A percentile compares a stretch with the other conserved stretches of the same genome.
phyloP scores from a whole-genome alignment of 2,329 filamentous ascomycete species.

The Cordyceps cateniannulata region DNA sequence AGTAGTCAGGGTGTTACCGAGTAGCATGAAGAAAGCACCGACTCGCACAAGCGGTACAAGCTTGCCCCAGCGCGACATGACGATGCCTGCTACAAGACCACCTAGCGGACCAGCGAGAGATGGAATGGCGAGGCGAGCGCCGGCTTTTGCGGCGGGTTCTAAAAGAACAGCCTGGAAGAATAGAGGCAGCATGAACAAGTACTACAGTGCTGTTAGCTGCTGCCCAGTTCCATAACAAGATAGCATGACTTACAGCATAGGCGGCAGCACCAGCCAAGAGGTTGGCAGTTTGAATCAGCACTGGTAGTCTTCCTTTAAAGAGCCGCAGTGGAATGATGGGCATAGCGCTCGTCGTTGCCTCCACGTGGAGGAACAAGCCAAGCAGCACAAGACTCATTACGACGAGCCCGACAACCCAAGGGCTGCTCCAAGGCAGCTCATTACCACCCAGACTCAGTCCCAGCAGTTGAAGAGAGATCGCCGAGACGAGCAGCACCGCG shows the following conservation, averaged over 20 bases:
- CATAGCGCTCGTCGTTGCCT: conserved; percentile 42
- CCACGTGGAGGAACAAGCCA: conserved; percentile 38
- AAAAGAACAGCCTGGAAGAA: conserved; percentile 63
- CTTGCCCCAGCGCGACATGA: conserved; percentile 52
- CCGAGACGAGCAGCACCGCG: conserved; percentile 49
- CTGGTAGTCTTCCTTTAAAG: conserved; percentile 46
- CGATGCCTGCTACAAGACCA: conserved; percentile 47
- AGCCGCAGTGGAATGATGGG: conserved; percentile 51
- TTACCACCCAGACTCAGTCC: conserved; percentile 52
- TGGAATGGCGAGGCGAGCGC: conserved; percentile 56
- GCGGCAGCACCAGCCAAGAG: conserved; percentile 54
- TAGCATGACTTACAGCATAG: conserved; percentile 47
- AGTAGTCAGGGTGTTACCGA: conserved; percentile 47
- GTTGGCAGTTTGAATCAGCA: conserved; percentile 52
- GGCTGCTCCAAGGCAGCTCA: conserved; percentile 44
- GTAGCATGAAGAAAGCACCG: conserved; percentile 44
- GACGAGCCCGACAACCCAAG: conserved; percentile 40
- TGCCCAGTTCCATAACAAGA: too few relatives aligned
- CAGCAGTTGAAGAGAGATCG: conserved; percentile 50
- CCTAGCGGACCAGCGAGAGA: conserved; percentile 54
- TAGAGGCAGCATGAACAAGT: conserved; percentile 63
- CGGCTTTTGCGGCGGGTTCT: conserved; percentile 57
- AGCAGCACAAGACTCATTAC: conserved; percentile 37
- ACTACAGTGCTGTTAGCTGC: conserved; percentile 26
- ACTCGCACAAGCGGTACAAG: conserved; percentile 45